phyloP scores from a whole-genome alignment of 1,284 basidiomycete species.

The Cystobasidium pallidum region DNA sequence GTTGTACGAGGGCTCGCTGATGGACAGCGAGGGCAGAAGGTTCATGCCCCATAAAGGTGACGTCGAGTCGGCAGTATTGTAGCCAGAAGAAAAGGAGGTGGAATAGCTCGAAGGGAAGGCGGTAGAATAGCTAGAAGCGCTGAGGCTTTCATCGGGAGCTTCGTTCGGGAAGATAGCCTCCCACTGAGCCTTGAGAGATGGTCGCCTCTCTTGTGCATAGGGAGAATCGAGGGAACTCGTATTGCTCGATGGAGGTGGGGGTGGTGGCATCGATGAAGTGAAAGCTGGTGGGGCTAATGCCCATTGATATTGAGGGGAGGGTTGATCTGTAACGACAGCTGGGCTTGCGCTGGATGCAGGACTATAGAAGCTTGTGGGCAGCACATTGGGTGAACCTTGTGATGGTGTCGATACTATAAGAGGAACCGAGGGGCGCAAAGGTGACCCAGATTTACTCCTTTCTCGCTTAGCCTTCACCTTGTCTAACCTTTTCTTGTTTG shows the following conservation, averaged over 20 bases:
- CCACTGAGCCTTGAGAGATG: slow-evolving; percentile 9
- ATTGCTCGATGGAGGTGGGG: not conserved
- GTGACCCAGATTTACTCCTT: slow-evolving; percentile 12
- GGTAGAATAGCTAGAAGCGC: no score
- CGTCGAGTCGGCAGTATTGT: not conserved
- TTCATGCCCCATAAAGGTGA: slow-evolving; percentile 17
- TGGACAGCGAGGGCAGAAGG: slow-evolving; percentile 15
- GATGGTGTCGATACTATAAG: not conserved
- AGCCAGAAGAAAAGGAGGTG: not conserved
- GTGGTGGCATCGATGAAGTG: not conserved
- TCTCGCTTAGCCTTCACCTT: slow-evolving; percentile 17
- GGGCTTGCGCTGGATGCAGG: not conserved
- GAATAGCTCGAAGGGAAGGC: no score
- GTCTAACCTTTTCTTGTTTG: slow-evolving; percentile 23
- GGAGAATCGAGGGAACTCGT: slow-evolving; percentile 5
- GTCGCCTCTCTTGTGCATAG: slow-evolving; percentile 1
- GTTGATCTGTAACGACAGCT: not conserved
- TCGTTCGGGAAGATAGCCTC: slow-evolving; percentile 21
- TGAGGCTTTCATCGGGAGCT: not conserved
- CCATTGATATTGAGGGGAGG: slow-evolving; percentile 1
- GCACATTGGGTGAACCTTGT: not conserved
- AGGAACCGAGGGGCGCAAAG: not conserved
- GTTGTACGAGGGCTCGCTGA: slow-evolving; percentile 1
- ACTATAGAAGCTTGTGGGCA: not conserved
- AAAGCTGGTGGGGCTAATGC: not conserved